Base-by-base conservation (phyloP, 1,139 yeast species). In the Blastobotrys capitulatus region DNA sequence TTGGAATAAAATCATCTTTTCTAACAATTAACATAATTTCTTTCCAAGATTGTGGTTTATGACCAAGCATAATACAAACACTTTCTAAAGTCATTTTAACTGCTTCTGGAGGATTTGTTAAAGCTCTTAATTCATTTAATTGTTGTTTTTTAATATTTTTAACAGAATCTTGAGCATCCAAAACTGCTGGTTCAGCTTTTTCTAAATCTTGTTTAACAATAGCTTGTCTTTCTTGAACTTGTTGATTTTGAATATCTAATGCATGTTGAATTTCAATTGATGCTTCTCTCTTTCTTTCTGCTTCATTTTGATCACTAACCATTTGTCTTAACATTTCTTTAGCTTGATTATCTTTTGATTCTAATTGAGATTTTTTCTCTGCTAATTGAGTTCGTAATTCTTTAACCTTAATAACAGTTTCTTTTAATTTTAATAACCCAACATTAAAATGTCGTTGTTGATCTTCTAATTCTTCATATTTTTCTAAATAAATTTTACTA, bases 101-200 rank as follows among this genome's bases (percentile, higher is more conserved):
- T 0, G 94, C 84, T 10, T 81, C 83, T 0, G 98, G 98, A 0
- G 98, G 98, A 54, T 88, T 87, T 4, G 79, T 68, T 95, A 92
- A 86, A 35, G 96, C 84, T 60, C 96, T 72, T 37, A 92, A 72
- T 65, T 92, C 98, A 0, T 95, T 86, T 42, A 92, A 73, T 60
- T 92, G 97, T 55, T 87, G 95, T 64, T 90, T 92, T 66, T 89
- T 89, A 56, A 92, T 92, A 60, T 87, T 86, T 57, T 86, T 86
- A 15, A 92, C 97, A 25, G 96, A 95, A 53, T 78, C 70, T 60
- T 84, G 87, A 0, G 97, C 97, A 56, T 85, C 95, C 2, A 78
- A 56, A 6, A 90, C 84, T 1, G 94, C 85, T 0, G 97, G 96
- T 59, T 88, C 95, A 0, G 92, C 95, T 9, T 74, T 70, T 16